Base-by-base conservation (phyloP, 1,284 basidiomycete genomes). In the Entoloma clypeatum region DNA sequence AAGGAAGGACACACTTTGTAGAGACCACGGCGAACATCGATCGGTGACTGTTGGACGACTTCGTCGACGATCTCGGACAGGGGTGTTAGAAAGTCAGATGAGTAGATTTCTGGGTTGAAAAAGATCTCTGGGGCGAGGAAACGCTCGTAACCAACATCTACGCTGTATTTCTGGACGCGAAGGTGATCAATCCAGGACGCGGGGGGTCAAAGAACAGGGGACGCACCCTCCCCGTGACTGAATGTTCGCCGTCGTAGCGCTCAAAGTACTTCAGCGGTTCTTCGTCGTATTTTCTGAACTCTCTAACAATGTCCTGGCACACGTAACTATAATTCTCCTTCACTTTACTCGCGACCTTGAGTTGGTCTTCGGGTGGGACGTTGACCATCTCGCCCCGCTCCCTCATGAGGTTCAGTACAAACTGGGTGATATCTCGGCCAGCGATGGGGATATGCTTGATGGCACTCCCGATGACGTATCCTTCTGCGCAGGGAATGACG, bases 371-470 rank as follows among this genome's bases (percentile, higher is more conserved):
- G n/a, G 94, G 90, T 3, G 96, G 94, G 32, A 97, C 93, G 31
- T 75, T 72, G 2, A 74, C 76, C 67, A 86, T 90, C 69, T 99
- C 96, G 5, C 93, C 93, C 39, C 96, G 85, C 67, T 99, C 96
- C 50, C 96, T 81, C 68, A 99, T 77, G 34, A 99, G 74, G 61
- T 96, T 96, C 57, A 99, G 84, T 26, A 99, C 95, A 63, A 99
- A 99, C 62, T 92, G 89, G 18, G 92, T 85, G 63, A 99, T 98
- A 63, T 99, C 96, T 51, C 94, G 84, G 25, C 96, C 95, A 17
- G 96, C 96, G 56, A 99, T 94, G 41, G 96, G 96, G 59, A 99
- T 94, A 62, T 98, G 93, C 67, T 98, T 99, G 78, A 99, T 99
- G 3, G 95, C 92, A 53, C 91, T 95, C 18, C 95, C 96, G 57